These are phyloP conservation scores for Microsporum canis DNA, from an alignment of 2,329 filamentous ascomycete species.

Conservation along the genomic window DNA sequence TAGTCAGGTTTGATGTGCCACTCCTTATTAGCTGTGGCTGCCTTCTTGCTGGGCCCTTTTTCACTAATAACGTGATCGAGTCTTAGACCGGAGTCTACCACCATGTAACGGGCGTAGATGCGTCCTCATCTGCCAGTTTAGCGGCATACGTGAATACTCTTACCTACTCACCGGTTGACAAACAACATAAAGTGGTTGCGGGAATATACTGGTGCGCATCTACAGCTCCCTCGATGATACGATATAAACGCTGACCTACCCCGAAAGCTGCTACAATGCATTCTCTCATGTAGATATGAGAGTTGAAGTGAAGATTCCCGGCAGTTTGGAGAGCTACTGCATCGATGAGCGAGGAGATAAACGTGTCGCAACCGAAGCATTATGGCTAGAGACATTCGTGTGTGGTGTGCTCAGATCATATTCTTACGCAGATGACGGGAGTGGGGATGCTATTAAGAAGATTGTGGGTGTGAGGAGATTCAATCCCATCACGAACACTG, in stretches of 20 bases:
- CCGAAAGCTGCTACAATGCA: conserved; percentile 80
- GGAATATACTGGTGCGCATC: conserved; percentile 74
- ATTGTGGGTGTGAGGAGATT: conserved; percentile 95
- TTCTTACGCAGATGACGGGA: conserved; percentile 91
- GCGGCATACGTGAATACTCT: conserved; percentile 98
- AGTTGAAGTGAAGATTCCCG: conserved; percentile 92
- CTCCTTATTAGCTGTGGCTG: not conserved
- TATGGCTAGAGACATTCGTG: conserved; percentile 96
- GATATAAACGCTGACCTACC: conserved; percentile 9
- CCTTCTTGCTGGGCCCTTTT: not conserved
- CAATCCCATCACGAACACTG: conserved; percentile 96
- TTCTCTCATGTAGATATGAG: conserved; percentile 98
- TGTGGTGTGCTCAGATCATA: conserved; percentile 91
- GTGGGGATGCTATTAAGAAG: conserved; percentile 86
- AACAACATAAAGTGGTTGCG: conserved; percentile 79
- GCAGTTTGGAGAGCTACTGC: conserved; percentile 92
- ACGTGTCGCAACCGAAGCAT: conserved; percentile 77
- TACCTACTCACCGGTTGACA: conserved; percentile 77
- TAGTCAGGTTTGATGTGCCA: conserved; percentile 40
- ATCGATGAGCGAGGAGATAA: conserved; percentile 95
- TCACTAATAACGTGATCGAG: not conserved
- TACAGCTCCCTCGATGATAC: not conserved
- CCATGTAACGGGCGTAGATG: conserved; percentile 94
- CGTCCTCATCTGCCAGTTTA: conserved; percentile 90
- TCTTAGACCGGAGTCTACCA: conserved; percentile 80